phyloP scores from a whole-genome alignment of 768 basidiomycete species.

The Pleurotus platypus region DNA sequence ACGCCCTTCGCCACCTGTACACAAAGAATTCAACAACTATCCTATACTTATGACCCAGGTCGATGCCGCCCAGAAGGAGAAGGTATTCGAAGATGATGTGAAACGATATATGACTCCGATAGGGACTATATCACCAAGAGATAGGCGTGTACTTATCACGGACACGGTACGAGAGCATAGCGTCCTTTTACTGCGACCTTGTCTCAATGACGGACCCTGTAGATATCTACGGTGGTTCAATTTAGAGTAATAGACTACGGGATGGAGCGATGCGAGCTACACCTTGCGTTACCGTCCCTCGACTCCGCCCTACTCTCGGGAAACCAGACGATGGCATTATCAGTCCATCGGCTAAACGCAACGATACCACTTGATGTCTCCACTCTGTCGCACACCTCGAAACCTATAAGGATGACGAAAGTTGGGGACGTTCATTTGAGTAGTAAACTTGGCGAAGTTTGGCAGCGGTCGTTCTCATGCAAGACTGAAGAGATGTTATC shows the following conservation, averaged over 20 bases:
- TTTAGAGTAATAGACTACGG: conserved; percentile 20
- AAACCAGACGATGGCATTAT: not conserved
- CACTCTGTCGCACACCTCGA: not conserved
- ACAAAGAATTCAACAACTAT: conserved; percentile 8
- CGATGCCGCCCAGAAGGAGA: not conserved
- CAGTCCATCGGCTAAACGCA: conserved; percentile 1
- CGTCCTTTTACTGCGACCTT: not conserved
- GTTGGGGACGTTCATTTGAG: not conserved
- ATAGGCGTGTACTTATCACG: conserved; percentile 11
- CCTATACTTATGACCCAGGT: conserved; percentile 6
- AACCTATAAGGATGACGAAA: not conserved
- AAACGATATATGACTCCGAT: conserved; percentile 11
- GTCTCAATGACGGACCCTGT: not conserved
- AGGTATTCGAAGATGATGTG: conserved; percentile 3
- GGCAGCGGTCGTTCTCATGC: conserved; percentile 3
- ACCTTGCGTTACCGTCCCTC: conserved; percentile 7
- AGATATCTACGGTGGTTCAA: conserved; percentile 19
- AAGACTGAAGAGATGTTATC: conserved; percentile 3
- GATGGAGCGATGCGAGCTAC: conserved; percentile 15
- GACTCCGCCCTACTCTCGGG: not conserved
- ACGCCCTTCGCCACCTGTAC: conserved; percentile 12
- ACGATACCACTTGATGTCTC: not conserved
- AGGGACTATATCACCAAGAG: conserved; percentile 17
- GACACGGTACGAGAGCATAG: conserved; percentile 8
- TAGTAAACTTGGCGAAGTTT: not conserved